Percentiles rank a stretch among this genome's conserved stretches.
Evolutionary conservation across 805 yeast species (phyloP).

Genomic region (Yarrowia divulgata): DNA sequence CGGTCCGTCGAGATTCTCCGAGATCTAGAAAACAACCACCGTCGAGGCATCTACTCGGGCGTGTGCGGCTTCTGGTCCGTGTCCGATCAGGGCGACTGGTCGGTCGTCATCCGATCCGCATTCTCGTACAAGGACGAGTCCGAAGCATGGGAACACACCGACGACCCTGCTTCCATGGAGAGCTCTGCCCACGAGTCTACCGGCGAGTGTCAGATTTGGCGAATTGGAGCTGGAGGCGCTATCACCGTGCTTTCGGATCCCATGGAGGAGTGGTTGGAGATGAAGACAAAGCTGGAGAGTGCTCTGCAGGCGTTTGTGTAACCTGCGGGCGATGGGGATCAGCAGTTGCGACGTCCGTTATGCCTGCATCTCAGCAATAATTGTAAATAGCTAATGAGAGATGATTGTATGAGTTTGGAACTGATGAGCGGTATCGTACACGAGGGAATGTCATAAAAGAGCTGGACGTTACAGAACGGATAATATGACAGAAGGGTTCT

Average conservation of each 20-base stretch:
- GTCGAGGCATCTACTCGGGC: conserved; percentile 91
- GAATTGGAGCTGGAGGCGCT: conserved; percentile 99
- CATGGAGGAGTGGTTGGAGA: conserved; percentile 92
- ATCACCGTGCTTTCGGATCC: conserved; percentile 84
- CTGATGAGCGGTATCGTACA: no score
- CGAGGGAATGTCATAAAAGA: no score
- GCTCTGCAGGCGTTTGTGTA: conserved; percentile 72
- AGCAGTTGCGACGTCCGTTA: no score
- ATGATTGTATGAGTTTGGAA: not conserved
- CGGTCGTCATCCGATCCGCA: conserved; percentile 88
- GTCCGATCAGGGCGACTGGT: conserved; percentile 91
- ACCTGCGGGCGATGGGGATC: no score
- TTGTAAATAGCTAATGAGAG: conserved; percentile 23
- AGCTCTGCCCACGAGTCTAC: conserved; percentile 16
- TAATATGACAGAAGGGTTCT: no score
- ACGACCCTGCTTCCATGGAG: conserved; percentile 42
- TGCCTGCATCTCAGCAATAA: not conserved
- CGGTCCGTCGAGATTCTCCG: conserved; percentile 86
- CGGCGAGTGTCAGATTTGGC: conserved; percentile 58
- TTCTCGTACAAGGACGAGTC: conserved; percentile 66
- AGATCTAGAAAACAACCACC: conserved; percentile 57
- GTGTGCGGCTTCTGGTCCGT: conserved; percentile 95
- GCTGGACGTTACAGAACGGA: no score
- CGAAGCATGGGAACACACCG: conserved; percentile 46
- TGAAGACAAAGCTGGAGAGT: conserved; percentile 79